A percentile compares a stretch with the other conserved stretches of the same genome.
Conservation (phyloP, 176 grass and related monocot genomes). For the Carex cristatella region DNA sequence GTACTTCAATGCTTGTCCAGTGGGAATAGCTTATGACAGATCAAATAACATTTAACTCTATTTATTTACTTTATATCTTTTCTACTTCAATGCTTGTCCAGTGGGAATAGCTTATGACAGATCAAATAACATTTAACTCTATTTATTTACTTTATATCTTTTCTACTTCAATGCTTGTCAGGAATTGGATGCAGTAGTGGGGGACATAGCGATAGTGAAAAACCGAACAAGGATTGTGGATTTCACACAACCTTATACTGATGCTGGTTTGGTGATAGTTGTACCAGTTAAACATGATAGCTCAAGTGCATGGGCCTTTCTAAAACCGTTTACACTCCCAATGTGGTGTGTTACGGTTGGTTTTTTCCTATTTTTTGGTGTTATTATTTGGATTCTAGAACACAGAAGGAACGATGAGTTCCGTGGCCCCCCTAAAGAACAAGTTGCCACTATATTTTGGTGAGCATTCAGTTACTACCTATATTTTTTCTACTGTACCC, state of each 20-base stretch:
- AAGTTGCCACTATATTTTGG: constrained; percentile 67
- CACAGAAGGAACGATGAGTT: constrained; percentile 73
- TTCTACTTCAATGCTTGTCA: not conserved
- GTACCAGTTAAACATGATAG: constrained; percentile 28
- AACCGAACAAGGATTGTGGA: constrained; percentile 61
- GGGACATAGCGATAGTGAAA: constrained; percentile 75
- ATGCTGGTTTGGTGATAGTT: constrained; percentile 72
- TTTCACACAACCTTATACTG: constrained; percentile 70
- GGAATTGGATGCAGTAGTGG: constrained; percentile 76
- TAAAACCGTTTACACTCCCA: constrained; percentile 70
- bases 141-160: not conserved
- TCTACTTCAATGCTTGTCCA: not conserved
- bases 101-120: not conserved
- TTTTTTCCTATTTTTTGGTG: constrained; percentile 73
- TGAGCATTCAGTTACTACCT: constrained; percentile 20
- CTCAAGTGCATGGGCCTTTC: constrained; percentile 72
- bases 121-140: not conserved
- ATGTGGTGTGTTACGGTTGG: constrained; percentile 69
- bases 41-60: not conserved
- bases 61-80: not conserved
- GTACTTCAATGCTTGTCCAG: not conserved
- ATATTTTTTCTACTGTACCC: not conserved
- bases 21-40: not conserved
- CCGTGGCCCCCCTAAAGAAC: constrained; percentile 49
- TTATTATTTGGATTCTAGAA: constrained; percentile 85